Percentiles rank a stretch among this genome's conserved stretches.
Conservation (phyloP, 768 basidiomycete species). For the Pleurotus ostreatus region DNA sequence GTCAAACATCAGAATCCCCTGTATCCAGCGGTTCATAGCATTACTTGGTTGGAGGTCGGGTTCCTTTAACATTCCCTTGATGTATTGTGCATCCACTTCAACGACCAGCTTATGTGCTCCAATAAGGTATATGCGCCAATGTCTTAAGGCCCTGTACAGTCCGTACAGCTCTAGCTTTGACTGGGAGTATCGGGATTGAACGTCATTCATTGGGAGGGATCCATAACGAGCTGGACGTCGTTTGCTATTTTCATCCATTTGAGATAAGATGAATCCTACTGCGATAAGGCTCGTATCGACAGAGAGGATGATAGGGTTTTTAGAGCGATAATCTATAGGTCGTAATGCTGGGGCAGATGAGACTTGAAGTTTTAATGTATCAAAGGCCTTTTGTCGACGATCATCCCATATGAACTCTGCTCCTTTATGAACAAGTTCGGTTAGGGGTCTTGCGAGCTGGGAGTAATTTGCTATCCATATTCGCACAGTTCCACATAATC, state of each 20-base stretch:
- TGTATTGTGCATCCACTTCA: constrained; percentile 29
- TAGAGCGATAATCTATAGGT: constrained; percentile 26
- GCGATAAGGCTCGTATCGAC: constrained; percentile 27
- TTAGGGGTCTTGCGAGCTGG: constrained; percentile 10
- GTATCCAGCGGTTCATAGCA: constrained; percentile 29
- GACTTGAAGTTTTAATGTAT: constrained; percentile 11
- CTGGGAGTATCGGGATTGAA: constrained; percentile 26
- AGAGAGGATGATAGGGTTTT: constrained; percentile 20
- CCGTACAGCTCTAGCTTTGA: constrained; percentile 29
- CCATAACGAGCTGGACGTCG: constrained; percentile 23
- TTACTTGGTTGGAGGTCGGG: constrained; percentile 27
- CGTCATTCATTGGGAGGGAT: constrained; percentile 25
- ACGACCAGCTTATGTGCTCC: constrained; percentile 22
- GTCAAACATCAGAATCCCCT: constrained; percentile 26
- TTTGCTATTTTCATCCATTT: constrained; percentile 20
- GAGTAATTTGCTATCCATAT: constrained; percentile 20
- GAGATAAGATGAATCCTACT: constrained; percentile 26
- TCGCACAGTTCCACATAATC: constrained; percentile 18
- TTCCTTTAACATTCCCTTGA: constrained; percentile 29
- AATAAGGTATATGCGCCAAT: constrained; percentile 22
- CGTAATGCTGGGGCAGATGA: constrained; percentile 17
- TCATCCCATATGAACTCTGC: constrained; percentile 23
- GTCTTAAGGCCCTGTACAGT: constrained; percentile 20
- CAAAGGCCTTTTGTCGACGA: constrained; percentile 17
- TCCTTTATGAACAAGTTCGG: constrained; percentile 11